Conservation (phyloP, 208 protist species). For the Trypanosoma conorhini region DNA sequence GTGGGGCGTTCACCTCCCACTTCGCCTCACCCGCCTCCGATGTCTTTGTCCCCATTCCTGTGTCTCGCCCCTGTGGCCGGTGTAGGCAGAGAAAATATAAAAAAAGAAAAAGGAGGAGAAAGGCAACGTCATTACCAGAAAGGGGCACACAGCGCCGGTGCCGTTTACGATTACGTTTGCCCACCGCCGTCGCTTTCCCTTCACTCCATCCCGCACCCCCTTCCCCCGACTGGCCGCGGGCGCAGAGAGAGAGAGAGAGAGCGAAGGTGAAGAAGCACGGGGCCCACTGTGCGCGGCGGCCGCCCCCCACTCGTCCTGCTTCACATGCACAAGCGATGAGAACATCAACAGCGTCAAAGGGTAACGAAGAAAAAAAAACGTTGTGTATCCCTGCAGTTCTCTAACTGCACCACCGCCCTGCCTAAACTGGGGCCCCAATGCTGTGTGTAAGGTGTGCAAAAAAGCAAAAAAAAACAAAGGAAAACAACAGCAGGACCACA, state of each 20-base stretch:
- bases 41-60: conserved; percentile 3
- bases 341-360: conserved; percentile 7
- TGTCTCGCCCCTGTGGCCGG: neutral
- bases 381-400: neutral
- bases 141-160: no score
- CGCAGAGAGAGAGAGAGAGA: neutral
- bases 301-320: neutral
- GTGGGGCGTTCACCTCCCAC: conserved; percentile 21
- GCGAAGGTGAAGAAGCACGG: no score
- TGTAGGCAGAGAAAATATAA: neutral
- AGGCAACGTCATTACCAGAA: neutral
- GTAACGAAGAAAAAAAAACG: neutral
- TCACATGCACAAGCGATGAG: neutral
- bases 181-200: neutral
- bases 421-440: no score
- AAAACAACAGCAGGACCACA: no score
- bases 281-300: no score
- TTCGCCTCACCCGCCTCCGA: neutral
- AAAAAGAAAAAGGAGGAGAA: neutral
- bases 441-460: no score
- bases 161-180: neutral
- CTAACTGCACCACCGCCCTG: no score
- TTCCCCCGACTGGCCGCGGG: neutral
- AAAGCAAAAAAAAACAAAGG: no score
- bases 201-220: neutral